Percentiles rank a stretch among this genome's conserved stretches.
phyloP scores from a whole-genome alignment of 2,329 filamentous ascomycete genomes.

The Penicillium sp. region DNA sequence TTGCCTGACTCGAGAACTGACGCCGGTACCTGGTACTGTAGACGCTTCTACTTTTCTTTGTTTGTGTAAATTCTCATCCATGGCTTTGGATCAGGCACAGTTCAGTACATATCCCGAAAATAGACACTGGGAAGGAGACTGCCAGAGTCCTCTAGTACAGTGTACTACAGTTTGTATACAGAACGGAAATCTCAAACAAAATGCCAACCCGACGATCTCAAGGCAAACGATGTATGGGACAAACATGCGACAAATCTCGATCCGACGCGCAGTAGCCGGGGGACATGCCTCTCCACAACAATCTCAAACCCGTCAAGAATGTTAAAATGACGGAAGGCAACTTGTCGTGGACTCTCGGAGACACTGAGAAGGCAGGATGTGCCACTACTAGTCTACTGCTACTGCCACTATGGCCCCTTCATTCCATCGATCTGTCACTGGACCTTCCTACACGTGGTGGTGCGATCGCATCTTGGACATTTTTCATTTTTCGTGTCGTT shows the following conservation, averaged over 20 bases:
- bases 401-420: constrained; percentile 13
- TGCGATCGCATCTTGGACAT: not conserved
- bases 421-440: constrained; percentile 25
- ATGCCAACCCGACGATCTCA: not conserved
- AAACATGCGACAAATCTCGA: constrained; percentile 7
- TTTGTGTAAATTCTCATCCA: not conserved
- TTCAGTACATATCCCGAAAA: not conserved
- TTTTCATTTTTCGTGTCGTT: not conserved
- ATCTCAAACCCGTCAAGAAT: constrained; percentile 25
- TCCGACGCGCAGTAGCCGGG: not conserved
- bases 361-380: not conserved
- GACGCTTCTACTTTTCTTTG: not conserved
- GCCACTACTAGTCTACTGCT: not conserved
- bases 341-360: not conserved
- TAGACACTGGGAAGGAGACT: not conserved
- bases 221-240: not conserved
- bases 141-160: too few relatives aligned
- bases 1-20: not conserved
- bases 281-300: constrained; percentile 14
- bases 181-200: not conserved
- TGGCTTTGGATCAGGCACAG: not conserved
- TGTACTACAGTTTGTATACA: not conserved
- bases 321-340: constrained; percentile 16
- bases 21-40: not conserved
- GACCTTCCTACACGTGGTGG: constrained; percentile 20